A percentile compares a stretch with the other conserved stretches of the same genome.
phyloP scores from a whole-genome alignment of 768 basidiomycete genomes.

The Tricholoma sp. region DNA sequence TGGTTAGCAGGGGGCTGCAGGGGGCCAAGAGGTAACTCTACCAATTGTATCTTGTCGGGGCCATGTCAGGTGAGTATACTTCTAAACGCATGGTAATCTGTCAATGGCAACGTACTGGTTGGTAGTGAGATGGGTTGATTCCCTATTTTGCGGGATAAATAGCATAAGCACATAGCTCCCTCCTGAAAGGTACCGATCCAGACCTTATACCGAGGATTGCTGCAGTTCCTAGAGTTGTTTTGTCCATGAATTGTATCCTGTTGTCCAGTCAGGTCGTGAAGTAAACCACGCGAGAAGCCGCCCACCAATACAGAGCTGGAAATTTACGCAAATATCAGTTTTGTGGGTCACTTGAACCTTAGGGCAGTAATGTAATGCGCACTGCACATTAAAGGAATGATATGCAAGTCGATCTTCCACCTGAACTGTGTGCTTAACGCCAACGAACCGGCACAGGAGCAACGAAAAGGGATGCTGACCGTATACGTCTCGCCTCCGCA shows the following conservation, averaged over 20 bases:
- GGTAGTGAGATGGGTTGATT: conserved; percentile 56
- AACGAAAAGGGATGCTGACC: conserved; percentile 28
- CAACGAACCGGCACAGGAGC: background rate
- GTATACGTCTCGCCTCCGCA: conserved; percentile 43
- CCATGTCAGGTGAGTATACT: background rate
- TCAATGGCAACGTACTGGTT: conserved; percentile 44
- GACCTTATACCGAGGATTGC: conserved; percentile 70
- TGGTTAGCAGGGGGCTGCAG: background rate
- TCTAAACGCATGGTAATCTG: background rate
- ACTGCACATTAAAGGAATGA: conserved; percentile 71
- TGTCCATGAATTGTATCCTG: conserved; percentile 79
- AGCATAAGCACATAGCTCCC: background rate
- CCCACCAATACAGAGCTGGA: conserved; percentile 52
- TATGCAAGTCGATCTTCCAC: conserved; percentile 61
- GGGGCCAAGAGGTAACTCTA: conserved; percentile 16
- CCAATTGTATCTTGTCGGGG: conserved; percentile 56
- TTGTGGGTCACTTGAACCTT: background rate
- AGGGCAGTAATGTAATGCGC: conserved; percentile 22
- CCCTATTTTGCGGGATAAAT: conserved; percentile 26
- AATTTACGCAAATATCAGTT: background rate
- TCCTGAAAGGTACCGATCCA: conserved; percentile 10
- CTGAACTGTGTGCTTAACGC: conserved; percentile 17
- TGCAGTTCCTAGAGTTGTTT: conserved; percentile 61
- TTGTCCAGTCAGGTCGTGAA: background rate
- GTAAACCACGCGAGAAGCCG: background rate